phyloP scores from a whole-genome alignment of 2,329 filamentous ascomycete genomes.

The Rasamsonia emersonii region DNA sequence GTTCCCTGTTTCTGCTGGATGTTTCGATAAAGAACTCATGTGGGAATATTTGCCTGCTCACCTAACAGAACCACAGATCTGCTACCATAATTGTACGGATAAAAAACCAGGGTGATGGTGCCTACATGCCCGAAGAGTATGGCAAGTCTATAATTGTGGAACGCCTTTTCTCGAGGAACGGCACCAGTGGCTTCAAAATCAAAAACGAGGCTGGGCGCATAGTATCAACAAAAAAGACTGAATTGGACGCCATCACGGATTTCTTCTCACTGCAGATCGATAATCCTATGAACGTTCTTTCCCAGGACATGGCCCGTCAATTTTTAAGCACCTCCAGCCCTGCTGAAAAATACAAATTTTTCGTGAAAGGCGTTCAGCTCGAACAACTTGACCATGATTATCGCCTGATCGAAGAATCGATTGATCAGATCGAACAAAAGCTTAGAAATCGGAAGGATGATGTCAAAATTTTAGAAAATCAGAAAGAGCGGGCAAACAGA shows the following conservation, averaged over 20 bases:
- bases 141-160: conserved; percentile 85
- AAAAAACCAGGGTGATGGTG: conserved; percentile 80
- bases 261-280: conserved; percentile 91
- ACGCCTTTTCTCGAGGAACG: conserved; percentile 69
- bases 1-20: neutral
- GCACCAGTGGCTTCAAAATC: conserved; percentile 75
- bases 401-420: conserved; percentile 66
- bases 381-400: conserved; percentile 91
- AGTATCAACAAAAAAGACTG: conserved; percentile 73
- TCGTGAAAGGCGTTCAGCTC: conserved; percentile 86
- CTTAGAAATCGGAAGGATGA: conserved; percentile 55
- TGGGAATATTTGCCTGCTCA: conserved; percentile 4
- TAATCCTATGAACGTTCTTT: conserved; percentile 91
- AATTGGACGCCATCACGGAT: conserved; percentile 88
- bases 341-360: conserved; percentile 89
- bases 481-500: conserved; percentile 53
- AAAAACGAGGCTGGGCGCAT: conserved; percentile 62
- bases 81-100: conserved; percentile 70
- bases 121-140: conserved; percentile 74
- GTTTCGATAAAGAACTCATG: conserved; percentile 6
- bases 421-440: conserved; percentile 63
- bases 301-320: conserved; percentile 87
- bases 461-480: conserved; percentile 51
- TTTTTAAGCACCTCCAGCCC: conserved; percentile 82
- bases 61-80: conserved; percentile 26